Base-by-base conservation (phyloP, 116 monocot genomes). In the Trichopus zeylanicus region DNA sequence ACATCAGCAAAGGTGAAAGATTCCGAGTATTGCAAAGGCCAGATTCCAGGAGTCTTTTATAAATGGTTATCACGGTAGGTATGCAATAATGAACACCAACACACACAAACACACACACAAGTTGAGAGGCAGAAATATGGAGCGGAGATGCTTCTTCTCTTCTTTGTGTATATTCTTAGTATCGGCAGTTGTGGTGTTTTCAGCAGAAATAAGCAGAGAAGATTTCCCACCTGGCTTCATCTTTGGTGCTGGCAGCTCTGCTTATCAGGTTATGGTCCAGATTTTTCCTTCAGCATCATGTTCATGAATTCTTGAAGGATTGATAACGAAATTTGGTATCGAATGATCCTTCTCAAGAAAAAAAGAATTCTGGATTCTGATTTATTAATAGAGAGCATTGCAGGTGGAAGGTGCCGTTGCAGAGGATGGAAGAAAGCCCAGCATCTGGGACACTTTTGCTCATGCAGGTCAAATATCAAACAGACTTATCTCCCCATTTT, bases 221-320 rank as follows among this genome's bases (percentile, higher is more conserved):
- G 81, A 86, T 46, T 86, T 85, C 56, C 81, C 81, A 0, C 19
- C 55, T 5, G 81, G 61, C n/a, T 85, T 85, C 51, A 46, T 81
- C 30, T 86, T 86, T 61, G 86, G 86, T 16, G 81, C 78, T 20
- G 81, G 78, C 32, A 71, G 75, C 23, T 78, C 85, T 26, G 74
- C 86, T 57, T 73, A 72, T 39, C 84, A 79, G 79, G 84, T 83
- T 12, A 3, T 4, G 12, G 18, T 42, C 12, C 15, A n/a, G 42
- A 42, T 42, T n/a, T n/a, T n/a, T n/a, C 13, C 7, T 16, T 1
- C 12, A 42, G 42, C 42, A 16, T 13, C 16, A 3, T 42, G 42
- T 39, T 16, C 12, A 42, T 16, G 1, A 13, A 42, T 42, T 15
- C n/a, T n/a, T n/a, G n/a, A n/a, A n/a, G n/a, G n/a, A n/a, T n/a